These are phyloP conservation scores for Poa pratensis DNA, from an alignment of 176 grass and related monocot genomes.

Conservation along the genomic window DNA sequence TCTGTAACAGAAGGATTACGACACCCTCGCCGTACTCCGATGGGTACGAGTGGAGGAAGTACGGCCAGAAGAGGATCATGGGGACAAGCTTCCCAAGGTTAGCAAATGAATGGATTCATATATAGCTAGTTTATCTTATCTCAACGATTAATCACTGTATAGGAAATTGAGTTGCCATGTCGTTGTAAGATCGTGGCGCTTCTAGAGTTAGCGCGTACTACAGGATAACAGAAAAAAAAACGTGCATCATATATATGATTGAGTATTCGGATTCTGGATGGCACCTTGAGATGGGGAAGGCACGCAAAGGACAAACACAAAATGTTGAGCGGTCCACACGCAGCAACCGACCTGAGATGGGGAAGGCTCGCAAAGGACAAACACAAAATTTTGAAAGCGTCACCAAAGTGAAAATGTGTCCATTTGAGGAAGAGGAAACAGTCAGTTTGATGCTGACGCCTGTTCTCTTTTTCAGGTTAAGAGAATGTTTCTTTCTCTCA, in stretches of 20 bases:
- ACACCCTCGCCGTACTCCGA: constrained; percentile 51
- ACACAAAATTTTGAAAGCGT: constrained; percentile 7
- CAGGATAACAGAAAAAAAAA: not conserved
- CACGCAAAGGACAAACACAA: constrained; percentile 8
- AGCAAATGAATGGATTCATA: not conserved
- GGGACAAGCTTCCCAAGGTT: constrained; percentile 55
- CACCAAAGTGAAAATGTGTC: not conserved
- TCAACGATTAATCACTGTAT: not conserved
- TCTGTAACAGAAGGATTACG: constrained; percentile 15
- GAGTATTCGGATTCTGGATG: constrained; percentile 8
- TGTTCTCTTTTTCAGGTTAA: not conserved
- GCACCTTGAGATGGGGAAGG: not conserved
- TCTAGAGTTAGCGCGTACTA: not conserved
- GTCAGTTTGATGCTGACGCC: not conserved
- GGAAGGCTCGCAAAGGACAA: constrained; percentile 1
- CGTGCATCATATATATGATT: not conserved
- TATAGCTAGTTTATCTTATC: not conserved
- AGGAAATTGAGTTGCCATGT: not conserved
- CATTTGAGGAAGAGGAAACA: not conserved
- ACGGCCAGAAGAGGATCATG: constrained; percentile 71
- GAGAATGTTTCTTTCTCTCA: not conserved
- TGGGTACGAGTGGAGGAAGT: constrained; percentile 72
- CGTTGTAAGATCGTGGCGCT: constrained; percentile 16
- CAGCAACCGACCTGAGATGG: not conserved
- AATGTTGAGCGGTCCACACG: constrained; percentile 4